Base-by-base conservation (phyloP, 2,329 filamentous ascomycete genomes). In the Aspergillus cejpii region DNA sequence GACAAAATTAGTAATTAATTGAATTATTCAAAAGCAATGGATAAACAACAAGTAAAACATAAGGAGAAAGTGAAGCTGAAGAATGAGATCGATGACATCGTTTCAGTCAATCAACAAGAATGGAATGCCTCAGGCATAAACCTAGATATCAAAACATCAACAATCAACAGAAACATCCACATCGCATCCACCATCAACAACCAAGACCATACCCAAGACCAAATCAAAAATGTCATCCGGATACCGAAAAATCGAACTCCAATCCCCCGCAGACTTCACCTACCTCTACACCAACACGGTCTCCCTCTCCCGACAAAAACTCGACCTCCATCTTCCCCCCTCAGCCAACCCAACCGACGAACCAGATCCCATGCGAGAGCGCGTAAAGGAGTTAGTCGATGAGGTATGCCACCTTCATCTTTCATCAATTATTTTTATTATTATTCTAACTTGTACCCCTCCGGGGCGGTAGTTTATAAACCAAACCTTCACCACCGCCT, bases 181-280 rank as follows among this genome's bases (percentile, higher is more conserved):
- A 39, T 31, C 39, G 39, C 45, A 40, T 45, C 28, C 19, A 41
- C 7, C 43, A n/a, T 5, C 33, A 41, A 45, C 38, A 39, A 41
- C 19, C 20, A 20, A 31, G n/a, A n/a, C n/a, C n/a, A n/a, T n/a
- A n/a, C n/a, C n/a, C n/a, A n/a, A 19, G 21, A 8, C 6, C 8
- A 29, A 5, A 34, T 50, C 23, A 20, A 57, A 45, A 43, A 62
- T 64, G 56, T 56, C 59, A 48, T 55, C 63, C 34, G 67, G 72
- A 55, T 66, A 74, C 53, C 70, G 72, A 53, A 74, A 73, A 56
- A 68, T 75, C 56, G 72, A 74, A 48, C 67, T 75, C n/a, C 72
- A 75, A 57, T 70, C 72, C 36, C 62, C 71, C 43, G 64, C 66
- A 47, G 72, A 75, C 61, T 68, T 74, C 40, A 69, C 66, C 42